Base-by-base conservation (phyloP, 2,329 filamentous ascomycete genomes). In the Sclerotiophoma versabilis region DNA sequence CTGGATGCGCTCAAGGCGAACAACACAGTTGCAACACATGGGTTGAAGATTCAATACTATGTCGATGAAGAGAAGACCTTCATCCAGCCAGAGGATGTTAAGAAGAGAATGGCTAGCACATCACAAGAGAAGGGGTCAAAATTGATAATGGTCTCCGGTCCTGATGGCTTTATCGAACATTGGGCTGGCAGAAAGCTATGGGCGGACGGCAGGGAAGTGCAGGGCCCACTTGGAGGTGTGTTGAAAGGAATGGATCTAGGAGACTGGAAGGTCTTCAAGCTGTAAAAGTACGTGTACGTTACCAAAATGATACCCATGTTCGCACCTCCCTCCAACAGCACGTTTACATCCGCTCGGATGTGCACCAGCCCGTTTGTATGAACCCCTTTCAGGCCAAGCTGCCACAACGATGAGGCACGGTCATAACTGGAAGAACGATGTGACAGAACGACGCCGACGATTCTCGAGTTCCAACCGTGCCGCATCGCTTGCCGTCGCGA, bases 81-180 rank as follows among this genome's bases (percentile, higher is more conserved):
- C 39, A 89, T 97, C 58, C 70, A 68, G 30, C 71, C 76, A 9
- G 63, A 64, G 6, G 69, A 77, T 26, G 69, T 81, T 7, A 66
- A 62, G 30, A 66, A 65, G 46, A 62, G 55, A 27, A 55, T 71
- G 32, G 46, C 51, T n/a, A 54, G 60, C 22, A 47, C 53, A 20
- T 50, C 56, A 30, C 49, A 64, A 27, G 64, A 66, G 10, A 66
- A 75, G 1, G 81, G 84, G 1, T 84, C 83, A 59, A 87, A 87
- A 55, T 72, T 96, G 17, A 79, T 97, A n/a, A 80, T 96, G 50
- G 84, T 98, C 1, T 96, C 92, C 0, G 95, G 95, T 0, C 93
- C 95, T 0, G 91, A 96, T 48, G 93, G 95, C 0, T 98, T 98
- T 75, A 83, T 98, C 32, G 83, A 84, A 36, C 84, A 89, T 60